A percentile compares a stretch with the other conserved stretches of the same genome.
phyloP scores from a whole-genome alignment of 805 yeast species.

The Isabelozyma rhagii region DNA sequence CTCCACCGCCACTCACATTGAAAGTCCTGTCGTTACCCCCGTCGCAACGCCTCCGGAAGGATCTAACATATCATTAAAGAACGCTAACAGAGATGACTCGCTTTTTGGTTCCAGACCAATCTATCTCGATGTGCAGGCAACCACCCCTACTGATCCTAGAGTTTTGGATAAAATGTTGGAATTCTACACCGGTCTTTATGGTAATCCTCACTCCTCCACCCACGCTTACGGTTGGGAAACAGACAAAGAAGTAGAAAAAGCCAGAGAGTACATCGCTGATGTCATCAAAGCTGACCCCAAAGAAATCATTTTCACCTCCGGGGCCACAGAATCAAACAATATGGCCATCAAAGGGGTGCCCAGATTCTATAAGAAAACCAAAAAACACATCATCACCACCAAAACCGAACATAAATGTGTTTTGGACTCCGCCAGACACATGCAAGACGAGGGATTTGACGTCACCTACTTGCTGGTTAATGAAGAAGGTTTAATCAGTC shows the following conservation, averaged over 20 bases:
- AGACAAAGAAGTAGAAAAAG: constrained; percentile 83
- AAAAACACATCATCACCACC: constrained; percentile 90
- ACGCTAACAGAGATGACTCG: constrained; percentile 43
- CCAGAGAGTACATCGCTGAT: constrained; percentile 77
- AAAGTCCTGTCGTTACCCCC: constrained; percentile 16
- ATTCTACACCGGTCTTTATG: constrained; percentile 88
- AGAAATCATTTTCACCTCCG: constrained; percentile 94
- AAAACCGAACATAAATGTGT: constrained; percentile 99
- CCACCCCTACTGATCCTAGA: constrained; percentile 97
- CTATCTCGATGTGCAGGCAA: constrained; percentile 95
- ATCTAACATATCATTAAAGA: constrained; percentile 41
- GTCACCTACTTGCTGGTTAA: constrained; percentile 89
- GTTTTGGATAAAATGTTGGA: constrained; percentile 85
- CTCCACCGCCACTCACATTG: constrained; percentile 10
- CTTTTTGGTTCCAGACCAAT: constrained; percentile 79
- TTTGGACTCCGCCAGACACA: constrained; percentile 89
- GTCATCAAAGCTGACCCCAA: constrained; percentile 92
- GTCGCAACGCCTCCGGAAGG: constrained; percentile 43
- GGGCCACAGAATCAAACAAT: constrained; percentile 97
- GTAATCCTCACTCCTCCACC: constrained; percentile 96
- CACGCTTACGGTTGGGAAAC: constrained; percentile 99
- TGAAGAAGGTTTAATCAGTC: constrained; percentile 71
- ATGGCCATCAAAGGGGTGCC: constrained; percentile 96
- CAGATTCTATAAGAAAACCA: constrained; percentile 83
- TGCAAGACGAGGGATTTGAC: constrained; percentile 96